Base-by-base conservation (phyloP, 2,329 filamentous ascomycete genomes). In the Onygenales sp. region DNA sequence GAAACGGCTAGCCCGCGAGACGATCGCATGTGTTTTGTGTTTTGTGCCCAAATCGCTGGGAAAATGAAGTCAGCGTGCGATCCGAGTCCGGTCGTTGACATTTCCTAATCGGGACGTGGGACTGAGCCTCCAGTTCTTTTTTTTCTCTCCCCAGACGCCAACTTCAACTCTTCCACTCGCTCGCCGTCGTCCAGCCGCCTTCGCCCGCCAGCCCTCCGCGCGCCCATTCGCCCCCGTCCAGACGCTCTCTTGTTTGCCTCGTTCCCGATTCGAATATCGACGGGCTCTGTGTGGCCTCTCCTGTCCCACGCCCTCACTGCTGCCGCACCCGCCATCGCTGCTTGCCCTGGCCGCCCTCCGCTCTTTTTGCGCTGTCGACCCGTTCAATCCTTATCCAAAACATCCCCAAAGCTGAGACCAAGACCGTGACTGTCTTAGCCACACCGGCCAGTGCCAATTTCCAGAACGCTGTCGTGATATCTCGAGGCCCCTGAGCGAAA, bases 61-160 rank as follows among this genome's bases (percentile, higher is more conserved):
- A 48, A 47, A 48, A 11, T 13, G 44, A 47, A 35, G 33, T 17
- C 31, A 8, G 44, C 14, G 44, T 8, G 8, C 44, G 44, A 47
- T 47, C 44, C 43, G 13, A 45, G 27, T 7, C 31, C 5, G 9
- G 7, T 31, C 11, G 21, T 7, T 31, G 27, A 33, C 17, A 35
- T 33, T 17, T 14, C 44, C 44, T 47, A n/a, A 36, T 35, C 35
- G 44, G 44, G 44, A 47, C 44, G 44, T 14, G n/a, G 43, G n/a
- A 35, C 31, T 14, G n/a, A 57, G 58, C 57, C 54, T 54, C 46
- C 56, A 57, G 21, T n/a, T 32, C 39, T 21, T 17, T 38, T 13
- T 21, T 14, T 31, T 27, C 32, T 38, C 35, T 46, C 52, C 39
- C 17, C 53, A 54, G 52, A 42, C 41, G 50, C 51, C 50, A 48